phyloP scores from a whole-genome alignment of 2,329 filamentous ascomycete genomes.

The Drechslerella dactyloides region DNA sequence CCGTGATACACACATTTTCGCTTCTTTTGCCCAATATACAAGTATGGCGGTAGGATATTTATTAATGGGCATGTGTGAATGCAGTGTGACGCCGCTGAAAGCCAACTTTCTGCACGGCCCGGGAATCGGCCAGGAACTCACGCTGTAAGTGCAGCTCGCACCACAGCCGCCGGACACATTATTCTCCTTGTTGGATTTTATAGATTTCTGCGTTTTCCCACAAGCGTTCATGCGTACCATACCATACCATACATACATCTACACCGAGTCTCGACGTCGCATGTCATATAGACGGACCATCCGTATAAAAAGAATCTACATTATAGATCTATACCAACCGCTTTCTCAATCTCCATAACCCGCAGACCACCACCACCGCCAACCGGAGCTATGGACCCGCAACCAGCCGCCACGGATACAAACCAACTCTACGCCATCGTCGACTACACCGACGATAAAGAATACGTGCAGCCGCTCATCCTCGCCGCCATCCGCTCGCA shows the following conservation, averaged over 20 bases:
- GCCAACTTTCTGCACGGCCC: conserved; percentile 87
- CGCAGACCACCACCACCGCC: conserved; percentile 52
- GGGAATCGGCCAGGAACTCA: conserved; percentile 70
- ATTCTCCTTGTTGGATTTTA: conserved; percentile 17
- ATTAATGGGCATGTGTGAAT: conserved; percentile 51
- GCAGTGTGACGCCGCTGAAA: conserved; percentile 83
- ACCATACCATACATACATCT: neutral
- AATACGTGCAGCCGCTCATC: conserved; percentile 86
- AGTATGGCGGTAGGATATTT: no score
- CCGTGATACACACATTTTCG: no score
- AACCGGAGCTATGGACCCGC: neutral
- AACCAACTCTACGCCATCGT: conserved; percentile 70
- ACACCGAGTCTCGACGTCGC: no score
- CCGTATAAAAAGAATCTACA: neutral
- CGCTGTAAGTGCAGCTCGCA: conserved; percentile 72
- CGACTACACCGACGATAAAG: conserved; percentile 74
- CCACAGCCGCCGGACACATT: no score
- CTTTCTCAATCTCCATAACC: neutral
- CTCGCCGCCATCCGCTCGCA: conserved; percentile 70
- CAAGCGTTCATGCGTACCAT: neutral
- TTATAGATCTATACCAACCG: neutral
- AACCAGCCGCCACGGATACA: neutral
- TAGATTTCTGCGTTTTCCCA: conserved; percentile 49
- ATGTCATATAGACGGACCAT: neutral
- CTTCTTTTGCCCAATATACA: no score